phyloP scores from a whole-genome alignment of 768 basidiomycete genomes.

The Tricholomella constricta region DNA sequence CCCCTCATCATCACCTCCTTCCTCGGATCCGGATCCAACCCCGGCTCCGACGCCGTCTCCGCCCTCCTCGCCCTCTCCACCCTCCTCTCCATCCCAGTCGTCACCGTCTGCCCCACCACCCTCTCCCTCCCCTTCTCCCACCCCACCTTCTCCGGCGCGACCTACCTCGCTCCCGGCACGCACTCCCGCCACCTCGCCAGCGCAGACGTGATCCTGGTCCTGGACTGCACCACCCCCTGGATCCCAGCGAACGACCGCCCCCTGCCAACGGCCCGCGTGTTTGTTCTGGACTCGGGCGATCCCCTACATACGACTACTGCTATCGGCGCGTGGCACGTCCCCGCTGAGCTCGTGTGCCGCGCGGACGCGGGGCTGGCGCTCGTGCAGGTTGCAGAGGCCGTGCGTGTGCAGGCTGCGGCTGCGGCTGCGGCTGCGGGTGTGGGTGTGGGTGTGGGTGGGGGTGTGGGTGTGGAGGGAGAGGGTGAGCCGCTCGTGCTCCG shows the following conservation, averaged over 20 bases:
- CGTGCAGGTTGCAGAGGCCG: constrained; percentile 44
- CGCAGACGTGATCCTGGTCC: constrained; percentile 63
- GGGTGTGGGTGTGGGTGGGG: constrained; percentile 22
- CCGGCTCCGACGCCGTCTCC: constrained; percentile 48
- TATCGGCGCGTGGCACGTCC: constrained; percentile 14
- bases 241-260: constrained; percentile 53
- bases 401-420: constrained; percentile 32
- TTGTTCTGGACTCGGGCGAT: constrained; percentile 63
- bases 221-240: constrained; percentile 73
- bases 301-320: constrained; percentile 58
- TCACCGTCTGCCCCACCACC: constrained; percentile 48
- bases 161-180: constrained; percentile 46
- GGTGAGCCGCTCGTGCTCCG: constrained; percentile 8
- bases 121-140: constrained; percentile 61
- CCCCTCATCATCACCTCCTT: constrained; percentile 70
- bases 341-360: constrained; percentile 58
- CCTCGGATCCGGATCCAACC: constrained; percentile 54
- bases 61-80: constrained; percentile 51
- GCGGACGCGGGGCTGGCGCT: constrained; percentile 58
- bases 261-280: constrained; percentile 45
- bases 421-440: constrained; percentile 10
- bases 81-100: constrained; percentile 55
- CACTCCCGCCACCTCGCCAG: constrained; percentile 48
- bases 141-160: constrained; percentile 52
- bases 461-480: constrained; percentile 7